Conservation (phyloP, 2,329 filamentous ascomycete genomes). For the Cladobotryum protrusum region DNA sequence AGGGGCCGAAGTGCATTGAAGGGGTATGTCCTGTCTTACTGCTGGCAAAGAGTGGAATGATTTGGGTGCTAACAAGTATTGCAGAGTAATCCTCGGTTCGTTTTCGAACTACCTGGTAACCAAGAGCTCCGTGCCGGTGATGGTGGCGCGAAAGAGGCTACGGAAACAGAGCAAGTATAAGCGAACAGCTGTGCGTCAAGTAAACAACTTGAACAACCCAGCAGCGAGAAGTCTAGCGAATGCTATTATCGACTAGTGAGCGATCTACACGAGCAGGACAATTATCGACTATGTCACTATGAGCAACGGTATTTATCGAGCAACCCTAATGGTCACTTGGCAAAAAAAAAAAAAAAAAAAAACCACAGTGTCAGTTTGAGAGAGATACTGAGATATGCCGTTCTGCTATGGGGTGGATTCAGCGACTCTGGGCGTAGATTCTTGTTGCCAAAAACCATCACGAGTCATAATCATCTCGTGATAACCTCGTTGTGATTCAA, state of each 20-base stretch:
- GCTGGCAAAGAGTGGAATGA: neutral
- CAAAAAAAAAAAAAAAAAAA: too few relatives aligned
- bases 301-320: too few relatives aligned
- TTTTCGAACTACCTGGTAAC: slow-evolving; percentile 97
- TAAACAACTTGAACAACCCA: slow-evolving; percentile 75
- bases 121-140: slow-evolving; percentile 93
- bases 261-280: neutral
- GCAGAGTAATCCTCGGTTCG: slow-evolving; percentile 83
- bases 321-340: too few relatives aligned
- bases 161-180: slow-evolving; percentile 81
- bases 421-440: too few relatives aligned
- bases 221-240: slow-evolving; percentile 59
- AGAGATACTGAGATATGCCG: too few relatives aligned
- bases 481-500: too few relatives aligned
- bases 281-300: neutral
- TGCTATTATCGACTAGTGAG: slow-evolving; percentile 63
- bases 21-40: slow-evolving; percentile 54
- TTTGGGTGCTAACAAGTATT: slow-evolving; percentile 24
- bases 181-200: slow-evolving; percentile 59
- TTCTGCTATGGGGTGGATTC: too few relatives aligned
- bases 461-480: too few relatives aligned
- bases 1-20: slow-evolving; percentile 87
- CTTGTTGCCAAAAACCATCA: too few relatives aligned
- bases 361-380: too few relatives aligned
- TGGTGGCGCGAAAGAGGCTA: slow-evolving; percentile 90